A percentile compares a stretch with the other conserved stretches of the same genome.
Conservation (phyloP, 805 yeast genomes). For the Sugiyamaella lignohabitans region DNA sequence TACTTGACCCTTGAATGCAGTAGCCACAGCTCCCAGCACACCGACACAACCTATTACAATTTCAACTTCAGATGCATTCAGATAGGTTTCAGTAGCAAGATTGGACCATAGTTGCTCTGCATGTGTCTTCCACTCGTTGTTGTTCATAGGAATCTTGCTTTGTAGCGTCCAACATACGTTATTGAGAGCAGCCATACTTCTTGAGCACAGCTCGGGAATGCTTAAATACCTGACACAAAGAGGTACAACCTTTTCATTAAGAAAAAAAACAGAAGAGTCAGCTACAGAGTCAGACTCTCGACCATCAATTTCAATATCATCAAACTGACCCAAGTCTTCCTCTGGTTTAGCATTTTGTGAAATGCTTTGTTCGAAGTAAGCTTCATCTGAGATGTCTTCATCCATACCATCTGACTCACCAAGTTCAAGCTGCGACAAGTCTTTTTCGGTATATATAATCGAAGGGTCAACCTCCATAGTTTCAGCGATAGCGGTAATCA, state of each 20-base stretch:
- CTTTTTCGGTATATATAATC: constrained; percentile 10
- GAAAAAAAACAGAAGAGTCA: constrained; percentile 8
- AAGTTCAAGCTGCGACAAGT: constrained; percentile 11
- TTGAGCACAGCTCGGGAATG: constrained; percentile 42
- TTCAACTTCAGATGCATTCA: constrained; percentile 22
- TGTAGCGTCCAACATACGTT: constrained; percentile 59
- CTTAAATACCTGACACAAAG: constrained; percentile 31
- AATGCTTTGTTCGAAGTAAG: constrained; percentile 15
- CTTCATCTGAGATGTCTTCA: constrained; percentile 21
- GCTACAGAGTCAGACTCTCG: constrained; percentile 11
- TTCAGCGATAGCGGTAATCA: constrained; percentile 71
- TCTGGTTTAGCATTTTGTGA: background rate
- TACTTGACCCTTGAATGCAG: constrained; percentile 24
- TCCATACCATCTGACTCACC: constrained; percentile 11
- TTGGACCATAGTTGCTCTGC: constrained; percentile 27
- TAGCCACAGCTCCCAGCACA: constrained; percentile 40
- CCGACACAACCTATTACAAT: constrained; percentile 35
- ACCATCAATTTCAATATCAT: constrained; percentile 15
- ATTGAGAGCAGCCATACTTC: constrained; percentile 61
- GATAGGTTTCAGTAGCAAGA: constrained; percentile 19
- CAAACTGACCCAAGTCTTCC: background rate
- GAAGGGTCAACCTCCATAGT: constrained; percentile 33
- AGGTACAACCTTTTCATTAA: constrained; percentile 14
- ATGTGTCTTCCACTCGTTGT: constrained; percentile 35
- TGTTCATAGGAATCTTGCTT: constrained; percentile 25